Conservation (phyloP, 2,329 filamentous ascomycete species). For the Cercospora canescens region DNA sequence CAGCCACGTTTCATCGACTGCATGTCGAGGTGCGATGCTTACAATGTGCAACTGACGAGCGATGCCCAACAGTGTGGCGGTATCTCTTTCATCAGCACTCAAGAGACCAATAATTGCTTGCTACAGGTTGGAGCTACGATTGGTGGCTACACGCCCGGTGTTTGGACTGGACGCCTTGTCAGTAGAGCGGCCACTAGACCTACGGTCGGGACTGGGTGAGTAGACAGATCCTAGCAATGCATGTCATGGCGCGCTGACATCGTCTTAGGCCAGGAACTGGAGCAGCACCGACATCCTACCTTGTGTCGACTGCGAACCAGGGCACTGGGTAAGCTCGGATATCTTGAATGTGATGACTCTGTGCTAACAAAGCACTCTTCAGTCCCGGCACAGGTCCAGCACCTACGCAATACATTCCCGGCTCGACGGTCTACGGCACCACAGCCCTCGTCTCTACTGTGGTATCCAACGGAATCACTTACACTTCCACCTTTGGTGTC, state of each 20-base stretch:
- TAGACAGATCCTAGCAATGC: not conserved
- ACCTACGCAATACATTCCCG: conserved; percentile 1
- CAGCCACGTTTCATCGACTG: conserved; percentile 29
- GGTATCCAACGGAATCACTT: conserved; percentile 1
- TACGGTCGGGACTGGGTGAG: conserved; percentile 1
- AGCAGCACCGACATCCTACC: not conserved
- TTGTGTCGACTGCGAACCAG: not conserved
- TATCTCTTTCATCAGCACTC: conserved; percentile 26
- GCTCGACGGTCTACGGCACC: not conserved
- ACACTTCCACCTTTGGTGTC: conserved; percentile 1
- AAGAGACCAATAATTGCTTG: conserved; percentile 27
- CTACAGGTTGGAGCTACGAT: conserved; percentile 22
- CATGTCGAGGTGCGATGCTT: conserved; percentile 35
- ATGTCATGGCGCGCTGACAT: not conserved
- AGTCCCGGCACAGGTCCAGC: conserved; percentile 7
- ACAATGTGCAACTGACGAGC: conserved; percentile 21
- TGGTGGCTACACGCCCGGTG: conserved; percentile 7
- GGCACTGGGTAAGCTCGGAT: conserved; percentile 2
- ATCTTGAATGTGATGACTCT: not conserved
- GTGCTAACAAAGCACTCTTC: not conserved
- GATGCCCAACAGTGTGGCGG: conserved; percentile 23
- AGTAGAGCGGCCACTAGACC: conserved; percentile 7
- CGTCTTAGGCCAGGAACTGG: conserved; percentile 11
- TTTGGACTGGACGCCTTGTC: conserved; percentile 23
- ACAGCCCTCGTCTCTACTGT: not conserved